Base-by-base conservation (phyloP, 225 moss, liverwort and hornwort species). In the Takakia lepidozioides region DNA sequence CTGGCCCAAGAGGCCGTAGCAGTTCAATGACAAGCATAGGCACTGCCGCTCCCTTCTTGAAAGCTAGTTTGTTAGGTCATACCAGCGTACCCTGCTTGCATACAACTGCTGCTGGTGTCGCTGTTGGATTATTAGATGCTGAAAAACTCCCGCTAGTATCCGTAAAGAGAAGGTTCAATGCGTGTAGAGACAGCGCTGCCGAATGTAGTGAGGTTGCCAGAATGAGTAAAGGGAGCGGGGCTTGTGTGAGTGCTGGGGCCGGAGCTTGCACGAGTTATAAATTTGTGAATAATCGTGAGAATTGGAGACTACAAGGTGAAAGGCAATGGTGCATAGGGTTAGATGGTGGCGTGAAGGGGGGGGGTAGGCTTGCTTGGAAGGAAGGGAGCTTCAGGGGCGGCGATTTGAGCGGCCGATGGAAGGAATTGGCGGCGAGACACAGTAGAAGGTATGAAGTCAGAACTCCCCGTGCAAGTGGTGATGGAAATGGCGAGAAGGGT, bases 21-120 rank as follows among this genome's bases (percentile, higher is more conserved):
- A n/a, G n/a, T n/a, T n/a, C n/a, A 58, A 76, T 77, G 77, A 72
- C 77, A 65, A 72, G 77, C 51, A 65, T 77, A 30, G 72, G 61
- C 50, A 65, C 64, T 54, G 68, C 60, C 20, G 17, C 40, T 0
- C 54, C 59, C 46, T 35, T 59, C 28, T 26, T 19, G 54, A 66
- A 55, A 56, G 67, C 59, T 43, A 63, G 27, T 61, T 46, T 62
- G 22, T 36, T 61, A 42, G 47, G 62, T 39, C 43, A 26, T 35
- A 47, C 49, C 5, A 58, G 50, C 44, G 35, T 46, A 13, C 44
- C 41, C 16, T 58, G 41, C 25, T 38, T 59, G n/a, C 57, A 52
- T 42, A 63, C 60, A 10, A 67, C 62, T 1, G 60, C 68, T 52
- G 58, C 77, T 22, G 54, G 72, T 46, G 68, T 54, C 22, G 38